Conservation (phyloP, 148 eudicot species). For the Persicaria tinctoria region DNA sequence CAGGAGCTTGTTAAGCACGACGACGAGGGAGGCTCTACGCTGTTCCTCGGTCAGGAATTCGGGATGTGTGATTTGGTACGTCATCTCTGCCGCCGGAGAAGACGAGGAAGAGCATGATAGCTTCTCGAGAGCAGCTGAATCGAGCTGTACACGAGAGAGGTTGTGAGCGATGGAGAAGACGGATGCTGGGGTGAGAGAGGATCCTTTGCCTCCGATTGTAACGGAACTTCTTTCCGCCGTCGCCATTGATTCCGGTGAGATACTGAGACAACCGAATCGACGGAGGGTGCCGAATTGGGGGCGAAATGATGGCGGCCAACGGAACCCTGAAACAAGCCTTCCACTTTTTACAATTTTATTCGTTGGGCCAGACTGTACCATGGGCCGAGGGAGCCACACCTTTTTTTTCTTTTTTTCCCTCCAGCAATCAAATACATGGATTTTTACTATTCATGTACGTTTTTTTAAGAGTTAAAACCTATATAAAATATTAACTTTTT, state of each 20-base stretch:
- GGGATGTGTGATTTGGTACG: conserved; percentile 32
- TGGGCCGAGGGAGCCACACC: too few relatives aligned
- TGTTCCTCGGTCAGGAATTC: conserved; percentile 43
- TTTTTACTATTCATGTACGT: too few relatives aligned
- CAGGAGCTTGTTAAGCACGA: conserved; percentile 43
- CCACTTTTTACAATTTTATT: too few relatives aligned
- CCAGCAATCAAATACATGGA: too few relatives aligned
- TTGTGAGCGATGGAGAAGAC: conserved; percentile 42
- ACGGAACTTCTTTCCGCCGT: conserved; percentile 24
- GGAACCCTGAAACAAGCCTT: not conserved
- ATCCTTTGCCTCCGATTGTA: conserved; percentile 62
- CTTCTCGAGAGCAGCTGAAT: conserved; percentile 50
- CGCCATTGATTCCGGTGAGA: conserved; percentile 19
- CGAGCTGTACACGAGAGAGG: conserved; percentile 39
- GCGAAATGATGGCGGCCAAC: not conserved
- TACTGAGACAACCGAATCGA: not conserved
- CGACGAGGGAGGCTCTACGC: conserved; percentile 46
- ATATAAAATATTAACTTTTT: too few relatives aligned
- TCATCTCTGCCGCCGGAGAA: conserved; percentile 16
- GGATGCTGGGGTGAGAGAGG: conserved; percentile 47
- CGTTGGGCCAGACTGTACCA: too few relatives aligned
- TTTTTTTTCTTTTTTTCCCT: too few relatives aligned
- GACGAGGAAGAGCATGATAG: conserved; percentile 23
- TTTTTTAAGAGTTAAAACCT: too few relatives aligned
- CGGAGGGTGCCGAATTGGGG: too few relatives aligned